phyloP scores from a whole-genome alignment of 2,329 filamentous ascomycete genomes.

The Blastomyces silverae region DNA sequence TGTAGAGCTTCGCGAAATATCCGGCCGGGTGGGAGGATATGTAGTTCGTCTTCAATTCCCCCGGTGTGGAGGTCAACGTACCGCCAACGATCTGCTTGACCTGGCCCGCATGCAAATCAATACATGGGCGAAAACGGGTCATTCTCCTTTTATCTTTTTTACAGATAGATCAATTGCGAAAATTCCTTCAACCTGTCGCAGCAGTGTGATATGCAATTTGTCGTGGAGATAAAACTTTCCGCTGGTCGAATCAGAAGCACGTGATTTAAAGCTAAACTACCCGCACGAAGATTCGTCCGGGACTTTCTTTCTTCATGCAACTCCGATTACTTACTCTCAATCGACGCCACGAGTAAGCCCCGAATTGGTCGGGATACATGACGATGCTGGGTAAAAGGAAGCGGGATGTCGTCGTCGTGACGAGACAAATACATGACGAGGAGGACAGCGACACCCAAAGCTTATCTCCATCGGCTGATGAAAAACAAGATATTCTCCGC shows the following conservation, averaged over 20 bases:
- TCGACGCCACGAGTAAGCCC: not conserved
- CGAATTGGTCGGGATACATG: not conserved
- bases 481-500: conserved; percentile 68
- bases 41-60: conserved; percentile 79
- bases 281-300: not conserved
- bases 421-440: conserved; percentile 23
- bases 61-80: conserved; percentile 64
- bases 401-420: conserved; percentile 35
- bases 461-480: conserved; percentile 36
- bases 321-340: not conserved
- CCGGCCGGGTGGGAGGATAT: conserved; percentile 75
- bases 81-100: conserved; percentile 99
- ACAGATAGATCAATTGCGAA: not conserved
- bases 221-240: not conserved
- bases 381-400: conserved; percentile 46
- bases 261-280: not conserved
- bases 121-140: conserved; percentile 93
- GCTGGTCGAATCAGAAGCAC: not conserved
- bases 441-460: conserved; percentile 24
- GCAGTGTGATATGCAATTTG: not conserved
- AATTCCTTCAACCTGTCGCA: not conserved
- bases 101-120: conserved; percentile 93
- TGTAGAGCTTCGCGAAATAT: conserved; percentile 77
- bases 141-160: conserved; percentile 45
- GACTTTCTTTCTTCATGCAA: not conserved